Evolutionary conservation across 2,329 filamentous ascomycete species (phyloP).

Genomic region (Colletotrichum filicis): DNA sequence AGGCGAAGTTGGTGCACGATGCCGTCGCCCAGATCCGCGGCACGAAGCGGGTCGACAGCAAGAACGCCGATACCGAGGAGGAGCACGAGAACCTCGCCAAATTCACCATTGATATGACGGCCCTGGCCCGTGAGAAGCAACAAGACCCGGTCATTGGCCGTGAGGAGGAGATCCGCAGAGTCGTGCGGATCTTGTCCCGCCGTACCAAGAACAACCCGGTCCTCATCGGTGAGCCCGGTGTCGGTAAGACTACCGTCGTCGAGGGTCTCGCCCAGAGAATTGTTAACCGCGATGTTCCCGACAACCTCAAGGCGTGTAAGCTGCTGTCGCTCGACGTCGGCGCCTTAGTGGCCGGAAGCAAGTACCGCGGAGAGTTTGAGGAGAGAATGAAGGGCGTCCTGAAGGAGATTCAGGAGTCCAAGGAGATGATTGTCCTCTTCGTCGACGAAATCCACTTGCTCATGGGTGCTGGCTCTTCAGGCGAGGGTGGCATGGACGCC

Average conservation of each 20-base stretch:
- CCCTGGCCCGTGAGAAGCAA: conserved; percentile 95
- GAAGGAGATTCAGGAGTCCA: conserved; percentile 94
- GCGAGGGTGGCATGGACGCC: conserved; percentile 98
- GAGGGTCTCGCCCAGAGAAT: conserved; percentile 96
- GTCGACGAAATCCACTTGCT: conserved; percentile 99
- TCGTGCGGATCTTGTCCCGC: conserved; percentile 90
- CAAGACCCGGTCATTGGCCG: conserved; percentile 97
- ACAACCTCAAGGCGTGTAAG: conserved; percentile 93
- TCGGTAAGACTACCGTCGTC: conserved; percentile 97
- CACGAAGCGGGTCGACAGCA: conserved; percentile 92
- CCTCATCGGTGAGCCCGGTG: conserved; percentile 96
- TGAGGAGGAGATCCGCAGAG: conserved; percentile 94
- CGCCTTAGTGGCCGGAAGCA: conserved; percentile 94
- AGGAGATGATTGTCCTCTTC: conserved; percentile 97
- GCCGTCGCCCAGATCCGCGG: conserved; percentile 94
- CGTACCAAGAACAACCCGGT: conserved; percentile 99
- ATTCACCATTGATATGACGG: conserved; percentile 98
- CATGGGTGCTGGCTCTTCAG: conserved; percentile 95
- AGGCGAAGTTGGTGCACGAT: conserved; percentile 87
- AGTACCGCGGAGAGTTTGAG: conserved; percentile 98
- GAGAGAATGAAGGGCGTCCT: conserved; percentile 99
- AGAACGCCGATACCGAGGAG: conserved; percentile 91
- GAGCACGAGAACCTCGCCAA: conserved; percentile 97
- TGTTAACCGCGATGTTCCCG: conserved; percentile 95
- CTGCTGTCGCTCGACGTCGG: conserved; percentile 96